Evolutionary conservation across 2,329 filamentous ascomycete species (phyloP).

Genomic region (Intubia oerlemansii): DNA sequence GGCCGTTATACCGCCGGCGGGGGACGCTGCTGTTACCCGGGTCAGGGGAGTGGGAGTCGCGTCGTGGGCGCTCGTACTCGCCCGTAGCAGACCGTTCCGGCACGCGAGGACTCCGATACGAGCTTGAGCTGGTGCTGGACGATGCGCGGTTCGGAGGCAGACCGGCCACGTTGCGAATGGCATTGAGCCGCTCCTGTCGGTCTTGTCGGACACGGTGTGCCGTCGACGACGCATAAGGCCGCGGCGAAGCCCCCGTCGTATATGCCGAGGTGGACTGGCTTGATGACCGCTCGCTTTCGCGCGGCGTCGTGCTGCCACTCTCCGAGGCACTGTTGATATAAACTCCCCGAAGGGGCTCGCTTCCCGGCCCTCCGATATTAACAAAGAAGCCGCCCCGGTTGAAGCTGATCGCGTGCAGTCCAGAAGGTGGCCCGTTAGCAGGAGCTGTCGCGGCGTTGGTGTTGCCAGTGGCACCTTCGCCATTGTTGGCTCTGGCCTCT

Average conservation of each 20-base stretch:
- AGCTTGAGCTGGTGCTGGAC: not conserved
- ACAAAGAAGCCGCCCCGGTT: not conserved
- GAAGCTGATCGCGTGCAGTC: no score
- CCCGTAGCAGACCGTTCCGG: conserved; percentile 1
- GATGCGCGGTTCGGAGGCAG: not conserved
- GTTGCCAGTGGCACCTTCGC: not conserved
- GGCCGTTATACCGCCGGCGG: conserved; percentile 1
- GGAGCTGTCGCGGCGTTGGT: no score
- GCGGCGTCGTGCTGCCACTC: no score
- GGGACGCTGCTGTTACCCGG: conserved; percentile 1
- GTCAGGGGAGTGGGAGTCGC: conserved; percentile 7
- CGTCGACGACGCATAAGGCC: not conserved
- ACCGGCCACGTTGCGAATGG: conserved; percentile 9
- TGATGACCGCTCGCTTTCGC: no score
- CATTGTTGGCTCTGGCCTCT: not conserved
- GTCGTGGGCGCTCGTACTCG: conserved; percentile 6
- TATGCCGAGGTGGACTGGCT: no score
- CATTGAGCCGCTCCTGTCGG: conserved; percentile 9
- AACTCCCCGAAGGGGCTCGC: no score
- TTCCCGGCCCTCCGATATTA: not conserved
- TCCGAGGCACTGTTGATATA: no score
- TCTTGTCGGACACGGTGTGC: not conserved
- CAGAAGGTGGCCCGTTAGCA: no score
- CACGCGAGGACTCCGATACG: conserved; percentile 5
- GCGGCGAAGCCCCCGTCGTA: no score